Evolutionary conservation across 2,329 filamentous ascomycete genomes (phyloP).

Genomic region (Fusarium tricinctum): DNA sequence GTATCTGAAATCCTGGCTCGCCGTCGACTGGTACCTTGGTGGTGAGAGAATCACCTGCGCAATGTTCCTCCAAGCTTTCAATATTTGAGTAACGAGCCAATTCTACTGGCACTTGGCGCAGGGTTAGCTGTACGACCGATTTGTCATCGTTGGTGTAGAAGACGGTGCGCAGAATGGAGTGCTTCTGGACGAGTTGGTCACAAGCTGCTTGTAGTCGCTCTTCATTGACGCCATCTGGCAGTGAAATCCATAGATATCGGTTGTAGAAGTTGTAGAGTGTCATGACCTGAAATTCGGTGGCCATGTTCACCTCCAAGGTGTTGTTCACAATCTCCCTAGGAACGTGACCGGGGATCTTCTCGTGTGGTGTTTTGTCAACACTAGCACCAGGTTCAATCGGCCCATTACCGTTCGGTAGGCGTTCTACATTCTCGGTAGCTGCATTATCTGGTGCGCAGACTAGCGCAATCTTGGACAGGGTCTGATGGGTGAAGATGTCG

Average conservation of each 20-base stretch:
- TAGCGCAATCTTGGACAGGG: neutral
- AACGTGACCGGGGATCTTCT: neutral
- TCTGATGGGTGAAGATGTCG: conserved; percentile 4
- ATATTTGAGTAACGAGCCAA: neutral
- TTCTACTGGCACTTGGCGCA: neutral
- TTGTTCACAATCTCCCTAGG: neutral
- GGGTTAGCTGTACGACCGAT: neutral
- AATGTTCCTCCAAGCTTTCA: neutral
- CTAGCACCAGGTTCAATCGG: fast-evolving
- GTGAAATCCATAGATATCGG: conserved; percentile 5
- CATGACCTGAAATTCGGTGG: conserved; percentile 13
- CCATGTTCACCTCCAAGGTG: neutral
- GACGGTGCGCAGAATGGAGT: conserved; percentile 9
- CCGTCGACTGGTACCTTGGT: neutral
- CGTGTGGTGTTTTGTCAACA: neutral
- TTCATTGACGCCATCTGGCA: neutral
- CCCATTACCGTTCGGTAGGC: fast-evolving
- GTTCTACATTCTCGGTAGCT: fast-evolving
- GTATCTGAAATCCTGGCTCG: neutral
- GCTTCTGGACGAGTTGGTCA: conserved; percentile 1
- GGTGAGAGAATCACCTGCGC: neutral
- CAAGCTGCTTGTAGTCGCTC: neutral
- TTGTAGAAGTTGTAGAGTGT: conserved; percentile 9
- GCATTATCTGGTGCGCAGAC: neutral
- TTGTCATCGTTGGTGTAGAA: neutral